phyloP scores from a whole-genome alignment of 495 filamentous ascomycete species.

The Hypoxylon fuscum region DNA sequence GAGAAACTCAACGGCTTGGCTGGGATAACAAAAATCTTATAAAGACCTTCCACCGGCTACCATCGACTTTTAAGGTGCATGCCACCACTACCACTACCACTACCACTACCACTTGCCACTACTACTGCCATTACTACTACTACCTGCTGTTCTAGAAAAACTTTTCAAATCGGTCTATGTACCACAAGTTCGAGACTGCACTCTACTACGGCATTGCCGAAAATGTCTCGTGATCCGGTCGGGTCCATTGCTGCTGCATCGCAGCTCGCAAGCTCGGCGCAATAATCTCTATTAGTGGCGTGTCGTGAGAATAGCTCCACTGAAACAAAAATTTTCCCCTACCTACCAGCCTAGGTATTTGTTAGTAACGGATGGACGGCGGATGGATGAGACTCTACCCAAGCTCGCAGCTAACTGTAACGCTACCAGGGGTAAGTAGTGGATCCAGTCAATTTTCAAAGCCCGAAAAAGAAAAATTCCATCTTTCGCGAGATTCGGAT shows the following conservation, averaged over 20 bases:
- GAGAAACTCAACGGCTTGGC: constrained; percentile 7
- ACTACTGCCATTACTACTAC: no score
- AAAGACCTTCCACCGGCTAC: constrained; percentile 21
- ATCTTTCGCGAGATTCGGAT: constrained; percentile 15
- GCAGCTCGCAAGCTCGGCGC: constrained; percentile 7
- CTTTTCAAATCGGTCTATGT: constrained; percentile 18
- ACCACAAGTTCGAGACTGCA: constrained; percentile 24
- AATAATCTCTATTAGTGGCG: constrained; percentile 27
- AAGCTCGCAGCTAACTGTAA: constrained; percentile 18
- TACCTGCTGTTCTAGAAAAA: constrained; percentile 6
- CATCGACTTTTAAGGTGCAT: constrained; percentile 5
- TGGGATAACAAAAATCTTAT: constrained; percentile 3
- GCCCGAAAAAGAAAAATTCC: constrained; percentile 16
- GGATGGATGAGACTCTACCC: constrained; percentile 26
- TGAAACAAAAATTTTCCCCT: constrained; percentile 24
- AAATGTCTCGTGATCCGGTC: constrained; percentile 35
- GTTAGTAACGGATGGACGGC: no score
- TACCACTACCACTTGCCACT: no score
- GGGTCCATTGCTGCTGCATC: constrained; percentile 4
- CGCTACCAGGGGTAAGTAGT: constrained; percentile 17
- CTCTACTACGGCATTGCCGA: constrained; percentile 26
- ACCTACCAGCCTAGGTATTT: no score
- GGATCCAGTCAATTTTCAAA: no score
- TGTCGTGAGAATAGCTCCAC: constrained; percentile 27
- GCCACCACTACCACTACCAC: no score